phyloP scores from a whole-genome alignment of 176 grass and related monocot genomes.

The Metroxylon sagu region DNA sequence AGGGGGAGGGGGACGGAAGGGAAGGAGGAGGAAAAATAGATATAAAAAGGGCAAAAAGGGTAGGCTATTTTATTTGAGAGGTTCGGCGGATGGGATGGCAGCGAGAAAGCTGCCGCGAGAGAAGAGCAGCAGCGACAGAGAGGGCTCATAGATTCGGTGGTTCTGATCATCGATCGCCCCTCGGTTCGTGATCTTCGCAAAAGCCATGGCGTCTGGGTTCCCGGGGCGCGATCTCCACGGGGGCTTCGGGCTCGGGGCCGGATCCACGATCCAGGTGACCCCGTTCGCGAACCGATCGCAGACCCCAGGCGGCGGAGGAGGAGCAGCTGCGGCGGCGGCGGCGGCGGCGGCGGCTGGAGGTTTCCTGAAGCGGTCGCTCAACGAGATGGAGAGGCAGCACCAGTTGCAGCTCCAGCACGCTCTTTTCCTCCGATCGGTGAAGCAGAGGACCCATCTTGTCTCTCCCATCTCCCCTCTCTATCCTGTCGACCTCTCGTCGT shows the following conservation, averaged over 20 bases:
- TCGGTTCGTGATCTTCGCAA: too few species aligned
- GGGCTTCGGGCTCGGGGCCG: conserved; percentile 35
- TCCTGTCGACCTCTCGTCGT: neutral
- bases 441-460: conserved; percentile 37
- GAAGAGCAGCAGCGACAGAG: neutral
- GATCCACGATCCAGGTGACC: conserved; percentile 34
- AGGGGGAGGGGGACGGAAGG: too few species aligned
- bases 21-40: too few species aligned
- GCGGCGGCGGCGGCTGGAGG: conserved; percentile 1
- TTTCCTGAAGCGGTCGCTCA: conserved; percentile 56
- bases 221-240: conserved; percentile 66
- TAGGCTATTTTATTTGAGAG: neutral
- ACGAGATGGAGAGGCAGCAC: conserved; percentile 64
- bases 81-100: conserved; percentile 1
- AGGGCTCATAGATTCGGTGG: too few species aligned
- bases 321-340: neutral
- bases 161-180: too few species aligned
- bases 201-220: conserved; percentile 47
- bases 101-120: neutral
- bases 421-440: conserved; percentile 50
- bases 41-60: neutral
- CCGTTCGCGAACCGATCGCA: conserved; percentile 35
- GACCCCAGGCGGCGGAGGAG: neutral
- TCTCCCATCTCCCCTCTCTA: neutral
- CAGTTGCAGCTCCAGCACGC: conserved; percentile 44